Percentiles rank a stretch among this genome's conserved stretches.
These are phyloP conservation scores for Scheffersomyces stipitis DNA, from an alignment of 805 yeast species.

Conservation along the genomic window DNA sequence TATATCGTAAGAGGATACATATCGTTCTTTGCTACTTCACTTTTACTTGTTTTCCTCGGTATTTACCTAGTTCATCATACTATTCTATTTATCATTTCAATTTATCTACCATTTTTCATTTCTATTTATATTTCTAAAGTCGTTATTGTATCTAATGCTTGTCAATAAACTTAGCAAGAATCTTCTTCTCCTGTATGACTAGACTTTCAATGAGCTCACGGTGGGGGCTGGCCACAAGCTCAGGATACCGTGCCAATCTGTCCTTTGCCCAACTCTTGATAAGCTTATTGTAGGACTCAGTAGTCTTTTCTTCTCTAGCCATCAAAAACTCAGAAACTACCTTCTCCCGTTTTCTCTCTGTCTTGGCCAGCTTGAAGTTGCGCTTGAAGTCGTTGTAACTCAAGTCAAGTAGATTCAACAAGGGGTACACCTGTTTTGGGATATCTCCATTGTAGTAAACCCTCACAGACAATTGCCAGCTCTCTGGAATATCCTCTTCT, in stretches of 20 bases:
- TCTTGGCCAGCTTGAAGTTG: conserved; percentile 17
- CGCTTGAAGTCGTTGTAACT: conserved; percentile 26
- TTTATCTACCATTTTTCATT: too few species aligned
- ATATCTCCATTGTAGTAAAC: conserved; percentile 44
- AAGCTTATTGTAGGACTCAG: conserved; percentile 6
- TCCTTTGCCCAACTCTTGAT: conserved; percentile 26
- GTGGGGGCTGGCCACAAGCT: conserved; percentile 7
- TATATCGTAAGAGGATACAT: too few species aligned
- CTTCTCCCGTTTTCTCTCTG: conserved; percentile 20
- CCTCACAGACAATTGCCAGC: conserved; percentile 47
- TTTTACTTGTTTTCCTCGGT: too few species aligned
- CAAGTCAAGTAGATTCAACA: conserved; percentile 25
- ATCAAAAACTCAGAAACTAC: conserved; percentile 19
- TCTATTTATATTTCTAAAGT: too few species aligned
- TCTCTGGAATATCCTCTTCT: conserved; percentile 23
- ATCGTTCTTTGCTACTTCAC: too few species aligned
- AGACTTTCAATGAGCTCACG: conserved; percentile 14
- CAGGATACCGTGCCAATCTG: conserved; percentile 20
- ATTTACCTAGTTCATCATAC: too few species aligned
- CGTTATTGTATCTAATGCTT: neutral
- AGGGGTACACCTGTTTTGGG: conserved; percentile 44
- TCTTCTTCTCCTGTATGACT: conserved; percentile 26
- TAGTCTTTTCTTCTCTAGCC: conserved; percentile 6
- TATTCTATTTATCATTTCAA: too few species aligned
- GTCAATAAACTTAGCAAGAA: conserved; percentile 17